Evolutionary conservation across 768 basidiomycete species (phyloP), one percentile per base, ranked within the genome.

Genomic region (Mycena belliarum): DNA sequence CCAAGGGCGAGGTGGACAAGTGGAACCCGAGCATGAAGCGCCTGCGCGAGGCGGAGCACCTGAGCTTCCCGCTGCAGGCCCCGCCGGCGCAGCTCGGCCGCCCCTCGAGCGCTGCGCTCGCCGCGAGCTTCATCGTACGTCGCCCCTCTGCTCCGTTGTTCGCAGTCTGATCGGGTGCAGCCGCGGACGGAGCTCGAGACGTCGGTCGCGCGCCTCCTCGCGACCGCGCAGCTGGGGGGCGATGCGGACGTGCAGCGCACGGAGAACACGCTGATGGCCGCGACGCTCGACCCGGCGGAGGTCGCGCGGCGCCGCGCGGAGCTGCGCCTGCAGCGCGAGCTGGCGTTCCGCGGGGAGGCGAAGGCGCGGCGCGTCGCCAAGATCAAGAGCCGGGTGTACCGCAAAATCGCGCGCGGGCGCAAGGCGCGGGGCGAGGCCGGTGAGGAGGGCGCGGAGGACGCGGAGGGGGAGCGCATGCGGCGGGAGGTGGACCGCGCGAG

Each of bases 361-460:
- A 95, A 96, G 70, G 91, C 94, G 18, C 90, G 90, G 68, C 85
- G 95, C 18, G 79, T 96, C 18, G 84, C 88, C 21, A 98, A 95
- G 76, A 99, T 99, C 74, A 98, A 98, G 78, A 93, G 89, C 70
- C 96, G 94, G 74, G 85, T 92, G 2, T 98, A 94, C 69, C 81
- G 95, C 26, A 88, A 89, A 63, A 79, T 98, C 45, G 87, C 86
- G 67, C 82, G 91, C 70, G 94, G 90, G 68, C 84, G 89, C 66
- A 81, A 82, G 44, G 89, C 87, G 60, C 73, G 87, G 16, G 70
- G 72, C 42, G 73, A 76, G 60, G 80, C 81, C 56, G 78, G 78
- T 33, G 73, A 77, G 18, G 82, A 74, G 37, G 76, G 75, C 6
- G 78, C n/a, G 0, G 80, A 68, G 16, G 78, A 69, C 2, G 79